Percentiles rank a stretch among this genome's conserved stretches.
phyloP scores from a whole-genome alignment of 495 filamentous ascomycete species.

The Penicillium bialowiezense region DNA sequence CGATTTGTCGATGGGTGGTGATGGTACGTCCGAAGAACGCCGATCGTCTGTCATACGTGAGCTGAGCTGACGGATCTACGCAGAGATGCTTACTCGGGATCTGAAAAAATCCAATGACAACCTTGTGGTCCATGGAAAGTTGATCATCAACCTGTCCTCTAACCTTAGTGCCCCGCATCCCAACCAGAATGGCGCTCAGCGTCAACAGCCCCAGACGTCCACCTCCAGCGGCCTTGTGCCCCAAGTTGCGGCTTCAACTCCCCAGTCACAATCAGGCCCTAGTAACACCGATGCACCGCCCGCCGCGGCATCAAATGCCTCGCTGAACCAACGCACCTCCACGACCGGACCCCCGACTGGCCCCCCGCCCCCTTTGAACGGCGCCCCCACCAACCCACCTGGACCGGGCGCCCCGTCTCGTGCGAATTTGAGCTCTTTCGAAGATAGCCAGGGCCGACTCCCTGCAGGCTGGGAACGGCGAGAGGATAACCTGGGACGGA shows the following conservation, averaged over 20 bases:
- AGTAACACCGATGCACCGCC: conserved; percentile 28
- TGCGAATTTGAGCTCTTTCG: conserved; percentile 81
- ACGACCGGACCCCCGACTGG: conserved; percentile 34
- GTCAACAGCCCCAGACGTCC: conserved; percentile 36
- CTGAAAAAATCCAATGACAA: conserved; percentile 98
- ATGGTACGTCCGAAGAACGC: conserved; percentile 62
- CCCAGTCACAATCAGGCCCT: conserved; percentile 31
- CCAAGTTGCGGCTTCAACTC: conserved; percentile 29
- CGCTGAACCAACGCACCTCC: conserved; percentile 40
- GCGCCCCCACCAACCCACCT: conserved; percentile 35
- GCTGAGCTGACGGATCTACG: conserved; percentile 15
- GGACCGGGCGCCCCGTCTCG: conserved; percentile 42
- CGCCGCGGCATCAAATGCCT: conserved; percentile 33
- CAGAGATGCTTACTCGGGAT: conserved; percentile 97
- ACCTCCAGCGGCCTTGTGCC: conserved; percentile 42
- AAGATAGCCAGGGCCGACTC: conserved; percentile 88
- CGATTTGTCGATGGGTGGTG: conserved; percentile 81
- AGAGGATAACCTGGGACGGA: conserved; percentile 93
- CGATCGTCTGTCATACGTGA: conserved; percentile 1
- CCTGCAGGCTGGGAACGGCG: conserved; percentile 94
- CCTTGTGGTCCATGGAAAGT: conserved; percentile 93
- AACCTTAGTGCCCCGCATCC: conserved; percentile 64
- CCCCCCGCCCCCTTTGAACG: conserved; percentile 7
- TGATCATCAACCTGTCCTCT: conserved; percentile 93
- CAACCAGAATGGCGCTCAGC: conserved; percentile 39